Percentiles rank a stretch among this genome's conserved stretches.
Conservation (phyloP, 345 rosid species). For the Salix caprea region DNA sequence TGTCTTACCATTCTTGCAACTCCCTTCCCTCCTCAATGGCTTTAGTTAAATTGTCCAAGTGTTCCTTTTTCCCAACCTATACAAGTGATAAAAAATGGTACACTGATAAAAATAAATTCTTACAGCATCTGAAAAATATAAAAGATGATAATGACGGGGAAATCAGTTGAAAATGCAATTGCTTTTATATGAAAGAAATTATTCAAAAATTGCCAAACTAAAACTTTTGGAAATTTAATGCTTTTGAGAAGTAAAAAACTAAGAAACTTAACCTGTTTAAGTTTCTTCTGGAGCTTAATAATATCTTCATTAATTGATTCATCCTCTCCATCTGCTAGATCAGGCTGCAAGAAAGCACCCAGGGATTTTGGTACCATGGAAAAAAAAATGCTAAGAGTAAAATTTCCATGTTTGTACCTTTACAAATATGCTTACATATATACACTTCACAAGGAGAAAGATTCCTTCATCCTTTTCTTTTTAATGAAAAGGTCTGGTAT, state of each 20-base stretch:
- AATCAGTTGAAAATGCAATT: neutral
- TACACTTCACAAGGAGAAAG: neutral
- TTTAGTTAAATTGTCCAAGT: conserved; percentile 27
- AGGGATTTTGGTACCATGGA: neutral
- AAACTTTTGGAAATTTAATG: neutral
- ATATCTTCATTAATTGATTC: conserved; percentile 39
- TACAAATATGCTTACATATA: neutral
- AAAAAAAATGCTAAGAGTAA: neutral
- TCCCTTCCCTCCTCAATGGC: conserved; percentile 30
- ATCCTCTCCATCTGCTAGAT: conserved; percentile 54
- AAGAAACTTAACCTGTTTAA: conserved; percentile 36
- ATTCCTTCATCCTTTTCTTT: neutral
- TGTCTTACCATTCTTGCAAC: conserved; percentile 35
- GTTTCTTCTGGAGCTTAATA: conserved; percentile 37
- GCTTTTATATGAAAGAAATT: neutral
- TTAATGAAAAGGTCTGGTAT: neutral
- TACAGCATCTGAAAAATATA: neutral
- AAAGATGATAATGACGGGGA: neutral
- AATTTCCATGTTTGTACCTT: neutral
- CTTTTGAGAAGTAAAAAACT: neutral
- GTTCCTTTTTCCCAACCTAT: conserved; percentile 36
- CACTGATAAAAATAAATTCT: neutral
- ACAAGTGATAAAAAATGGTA: neutral
- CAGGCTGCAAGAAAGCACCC: conserved; percentile 42
- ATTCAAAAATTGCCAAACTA: neutral